Evolutionary conservation across 2,329 filamentous ascomycete species (phyloP).

Genomic region (Aurifilum marmelostoma): DNA sequence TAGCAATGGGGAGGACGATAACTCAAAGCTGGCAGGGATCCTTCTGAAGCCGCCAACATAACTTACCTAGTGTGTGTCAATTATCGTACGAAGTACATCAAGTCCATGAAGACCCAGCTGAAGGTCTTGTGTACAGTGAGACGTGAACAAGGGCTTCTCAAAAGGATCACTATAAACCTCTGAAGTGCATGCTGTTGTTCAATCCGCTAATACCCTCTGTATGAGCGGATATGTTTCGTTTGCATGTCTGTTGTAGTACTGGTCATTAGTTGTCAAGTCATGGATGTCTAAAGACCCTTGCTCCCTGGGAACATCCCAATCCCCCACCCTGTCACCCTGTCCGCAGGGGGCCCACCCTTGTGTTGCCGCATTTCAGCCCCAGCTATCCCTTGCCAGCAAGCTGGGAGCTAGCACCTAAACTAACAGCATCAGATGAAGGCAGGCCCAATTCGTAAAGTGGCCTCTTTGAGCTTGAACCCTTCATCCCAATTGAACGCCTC

Average conservation of each 20-base stretch:
- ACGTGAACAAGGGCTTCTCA: too few relatives aligned
- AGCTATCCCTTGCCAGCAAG: constrained; percentile 14
- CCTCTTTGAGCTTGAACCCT: constrained; percentile 14
- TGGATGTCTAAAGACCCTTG: not conserved
- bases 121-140: too few relatives aligned
- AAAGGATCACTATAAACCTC: too few relatives aligned
- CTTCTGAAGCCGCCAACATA: too few relatives aligned
- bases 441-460: constrained; percentile 16
- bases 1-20: too few relatives aligned
- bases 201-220: not conserved
- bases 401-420: constrained; percentile 7
- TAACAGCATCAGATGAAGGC: not conserved
- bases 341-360: not conserved
- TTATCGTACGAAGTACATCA: too few relatives aligned
- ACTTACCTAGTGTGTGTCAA: too few relatives aligned
- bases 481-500: not conserved
- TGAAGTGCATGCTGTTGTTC: not conserved
- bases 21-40: too few relatives aligned
- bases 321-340: not conserved
- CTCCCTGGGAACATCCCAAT: not conserved
- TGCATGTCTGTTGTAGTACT: not conserved
- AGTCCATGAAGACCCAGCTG: too few relatives aligned
- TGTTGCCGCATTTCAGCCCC: not conserved
- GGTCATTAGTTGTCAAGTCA: not conserved
- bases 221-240: too few relatives aligned